Evolutionary conservation across 129 eudicot species (phyloP), one percentile per base, ranked within the genome.

Genomic region (Centella asiatica): DNA sequence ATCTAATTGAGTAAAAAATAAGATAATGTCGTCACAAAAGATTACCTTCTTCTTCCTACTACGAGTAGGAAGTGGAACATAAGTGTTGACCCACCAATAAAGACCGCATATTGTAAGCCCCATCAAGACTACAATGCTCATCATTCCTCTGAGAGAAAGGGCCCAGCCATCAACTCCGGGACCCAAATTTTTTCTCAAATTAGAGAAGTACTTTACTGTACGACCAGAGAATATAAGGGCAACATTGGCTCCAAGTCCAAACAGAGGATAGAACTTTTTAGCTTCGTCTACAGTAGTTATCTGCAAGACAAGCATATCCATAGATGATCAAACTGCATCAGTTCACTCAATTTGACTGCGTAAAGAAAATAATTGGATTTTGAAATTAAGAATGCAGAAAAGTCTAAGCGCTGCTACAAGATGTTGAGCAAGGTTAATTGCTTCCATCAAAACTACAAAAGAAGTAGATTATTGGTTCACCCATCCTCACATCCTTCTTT

Each of bases 91-190:
- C 99, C 99, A 93, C 99, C 99, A 87, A 72, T 93, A 88, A 37
- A 85, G 79, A 65, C 69, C 76, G 42, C 99, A 93, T 66, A 93
- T 93, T 1, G 84, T 72, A 62, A 88, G 42, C 37, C 99, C 99
- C 99, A 93, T 84, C 64, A 67, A 10, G 36, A 93, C 99, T 24
- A 87, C 99, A 62, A 93, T 93, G 72, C 87, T 74, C 99, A 93
- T 93, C 99, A 93, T 93, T 59, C 74, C 95, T 78, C 85, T 88
- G 59, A 93, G 68, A 28, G 96, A 93, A 47, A 93, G 65, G 45
- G 99, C 96, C 99, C 99, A 93, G 49, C 99, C 99, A 61, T 93
- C 99, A 23, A 93, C 96, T 37, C 96, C 96, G 9, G 99, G 99
- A 26, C 95, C 96, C 76, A 93, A 77, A 62, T 67, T 76, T 75